These are phyloP conservation scores for Mycena latifolia DNA, from an alignment of 768 basidiomycete species.

Conservation along the genomic window DNA sequence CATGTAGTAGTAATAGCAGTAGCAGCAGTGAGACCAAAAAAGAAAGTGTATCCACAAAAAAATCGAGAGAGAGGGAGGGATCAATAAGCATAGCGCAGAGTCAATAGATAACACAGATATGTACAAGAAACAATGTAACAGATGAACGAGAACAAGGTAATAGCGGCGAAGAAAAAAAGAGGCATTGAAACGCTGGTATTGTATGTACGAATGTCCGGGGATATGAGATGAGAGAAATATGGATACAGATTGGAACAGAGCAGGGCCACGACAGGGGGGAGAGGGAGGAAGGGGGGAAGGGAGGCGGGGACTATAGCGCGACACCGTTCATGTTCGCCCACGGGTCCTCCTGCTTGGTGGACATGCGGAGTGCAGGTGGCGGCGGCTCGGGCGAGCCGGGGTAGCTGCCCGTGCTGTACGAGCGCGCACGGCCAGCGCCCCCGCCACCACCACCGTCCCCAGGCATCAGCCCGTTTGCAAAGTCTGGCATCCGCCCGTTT, in stretches of 20 bases:
- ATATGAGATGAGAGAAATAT: background rate
- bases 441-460: conserved; percentile 1
- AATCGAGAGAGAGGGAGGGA: background rate
- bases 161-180: conserved; percentile 7
- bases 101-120: background rate
- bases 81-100: background rate
- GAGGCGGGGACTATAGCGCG: conserved; percentile 8
- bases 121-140: too few species aligned
- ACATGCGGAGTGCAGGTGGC: conserved; percentile 5
- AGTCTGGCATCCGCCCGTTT: conserved; percentile 35
- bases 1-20: background rate
- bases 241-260: background rate
- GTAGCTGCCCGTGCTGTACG: conserved; percentile 32
- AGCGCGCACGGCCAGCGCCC: conserved; percentile 21
- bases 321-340: conserved; percentile 37
- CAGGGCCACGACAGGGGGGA: background rate
- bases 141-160: background rate
- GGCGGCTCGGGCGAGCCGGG: conserved; percentile 19
- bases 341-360: conserved; percentile 33
- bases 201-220: conserved; percentile 15
- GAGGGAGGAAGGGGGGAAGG: background rate
- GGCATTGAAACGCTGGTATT: conserved; percentile 7
- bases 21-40: background rate
- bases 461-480: conserved; percentile 45
- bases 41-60: background rate